phyloP scores from a whole-genome alignment of 352 stramenopile genomes.

The Globisporangium alternatum region DNA sequence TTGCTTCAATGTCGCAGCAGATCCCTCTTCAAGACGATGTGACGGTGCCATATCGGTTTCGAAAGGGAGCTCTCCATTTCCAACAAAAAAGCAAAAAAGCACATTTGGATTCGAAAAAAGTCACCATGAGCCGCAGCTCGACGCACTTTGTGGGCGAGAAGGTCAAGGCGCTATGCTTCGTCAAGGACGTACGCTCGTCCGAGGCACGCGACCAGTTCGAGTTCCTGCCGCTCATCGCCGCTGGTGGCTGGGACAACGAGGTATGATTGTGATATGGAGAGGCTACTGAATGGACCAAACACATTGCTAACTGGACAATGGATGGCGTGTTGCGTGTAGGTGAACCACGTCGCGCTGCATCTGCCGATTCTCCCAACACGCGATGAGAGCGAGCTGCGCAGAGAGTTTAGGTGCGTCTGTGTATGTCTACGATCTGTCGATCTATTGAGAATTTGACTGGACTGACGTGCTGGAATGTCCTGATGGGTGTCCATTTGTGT shows the following conservation, averaged over 20 bases:
- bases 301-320: no score
- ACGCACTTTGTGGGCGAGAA: constrained; percentile 72
- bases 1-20: not conserved
- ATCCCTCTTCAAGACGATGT: not conserved
- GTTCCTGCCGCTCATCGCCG: constrained; percentile 51
- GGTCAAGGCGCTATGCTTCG: constrained; percentile 53
- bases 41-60: not conserved
- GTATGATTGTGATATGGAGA: constrained; percentile 15
- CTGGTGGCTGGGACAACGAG: constrained; percentile 58
- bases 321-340: constrained; percentile 17
- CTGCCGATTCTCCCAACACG: constrained; percentile 40
- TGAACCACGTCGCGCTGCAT: constrained; percentile 51
- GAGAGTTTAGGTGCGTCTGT: constrained; percentile 39
- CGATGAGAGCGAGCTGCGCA: constrained; percentile 43
- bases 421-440: not conserved
- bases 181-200: constrained; percentile 50
- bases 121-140: constrained; percentile 27
- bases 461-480: not conserved
- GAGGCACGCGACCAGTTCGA: constrained; percentile 31
- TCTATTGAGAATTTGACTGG: not conserved
- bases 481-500: not conserved
- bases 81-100: not conserved
- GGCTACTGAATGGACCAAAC: not conserved
- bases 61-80: constrained; percentile 7
- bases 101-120: not conserved